These are phyloP conservation scores for Stenogyne calaminthoides DNA, from an alignment of 305 asterid species.

Conservation along the genomic window DNA sequence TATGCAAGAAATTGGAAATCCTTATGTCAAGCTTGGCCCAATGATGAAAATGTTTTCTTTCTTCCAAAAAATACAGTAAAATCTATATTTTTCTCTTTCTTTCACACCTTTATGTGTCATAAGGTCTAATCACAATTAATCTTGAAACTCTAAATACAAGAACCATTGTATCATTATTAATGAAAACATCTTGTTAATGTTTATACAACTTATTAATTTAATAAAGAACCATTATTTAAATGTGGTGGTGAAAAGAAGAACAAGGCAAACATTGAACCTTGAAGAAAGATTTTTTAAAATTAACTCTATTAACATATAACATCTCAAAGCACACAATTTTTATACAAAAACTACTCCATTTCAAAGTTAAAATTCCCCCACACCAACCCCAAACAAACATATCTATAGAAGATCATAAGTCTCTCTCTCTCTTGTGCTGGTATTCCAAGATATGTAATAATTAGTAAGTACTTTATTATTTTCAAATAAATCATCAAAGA, in stretches of 20 bases:
- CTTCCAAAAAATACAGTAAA: neutral
- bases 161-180: neutral
- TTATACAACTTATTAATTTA: too few relatives aligned
- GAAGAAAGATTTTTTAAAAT: neutral
- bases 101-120: neutral
- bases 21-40: neutral
- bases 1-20: neutral
- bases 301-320: neutral
- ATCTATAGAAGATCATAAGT: neutral
- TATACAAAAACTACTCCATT: too few relatives aligned
- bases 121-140: neutral
- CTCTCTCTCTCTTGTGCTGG: constrained; percentile 53
- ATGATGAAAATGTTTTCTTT: neutral
- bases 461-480: too few relatives aligned
- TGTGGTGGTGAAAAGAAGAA: neutral
- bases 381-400: neutral
- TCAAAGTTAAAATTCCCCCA: too few relatives aligned
- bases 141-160: neutral
- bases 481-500: neutral
- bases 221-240: neutral
- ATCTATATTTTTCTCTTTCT: neutral
- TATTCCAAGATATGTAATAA: constrained; percentile 44
- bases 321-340: too few relatives aligned
- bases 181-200: too few relatives aligned
- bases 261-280: neutral